Percentiles rank a stretch among this genome's conserved stretches.
Conservation (phyloP, 805 yeast genomes). For the Candida saitoana region DNA sequence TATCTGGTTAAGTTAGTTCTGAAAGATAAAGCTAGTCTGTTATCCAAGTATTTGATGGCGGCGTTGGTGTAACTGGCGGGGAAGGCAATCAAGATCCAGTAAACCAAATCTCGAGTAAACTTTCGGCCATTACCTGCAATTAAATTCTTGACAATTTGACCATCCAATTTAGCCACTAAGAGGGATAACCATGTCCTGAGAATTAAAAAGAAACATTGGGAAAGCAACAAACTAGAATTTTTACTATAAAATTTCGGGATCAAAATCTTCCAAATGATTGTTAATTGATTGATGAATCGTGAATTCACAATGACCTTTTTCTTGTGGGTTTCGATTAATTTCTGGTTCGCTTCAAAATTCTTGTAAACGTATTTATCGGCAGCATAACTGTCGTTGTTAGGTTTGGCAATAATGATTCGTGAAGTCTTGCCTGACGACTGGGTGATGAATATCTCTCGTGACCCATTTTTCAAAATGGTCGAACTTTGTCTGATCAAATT, state of each 20-base stretch:
- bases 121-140: constrained; percentile 75
- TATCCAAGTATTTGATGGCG: constrained; percentile 76
- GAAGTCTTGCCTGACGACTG: constrained; percentile 28
- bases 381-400: constrained; percentile 48
- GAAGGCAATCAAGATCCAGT: constrained; percentile 86
- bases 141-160: constrained; percentile 84
- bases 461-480: constrained; percentile 40
- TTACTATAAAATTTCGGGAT: constrained; percentile 71
- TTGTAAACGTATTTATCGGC: constrained; percentile 54
- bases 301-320: constrained; percentile 41
- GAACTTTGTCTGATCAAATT: constrained; percentile 38
- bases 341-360: constrained; percentile 31
- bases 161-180: constrained; percentile 84
- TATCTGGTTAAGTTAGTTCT: constrained; percentile 80
- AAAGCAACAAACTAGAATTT: constrained; percentile 58
- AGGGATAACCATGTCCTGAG: constrained; percentile 85
- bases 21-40: constrained; percentile 74
- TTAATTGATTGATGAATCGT: constrained; percentile 65
- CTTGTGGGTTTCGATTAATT: constrained; percentile 8
- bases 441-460: constrained; percentile 47
- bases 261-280: constrained; percentile 73
- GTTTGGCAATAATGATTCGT: constrained; percentile 44
- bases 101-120: constrained; percentile 70
- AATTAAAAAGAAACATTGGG: constrained; percentile 71
- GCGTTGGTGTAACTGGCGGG: constrained; percentile 93